Base-by-base conservation (phyloP, 441 rosid species). In the Brassica hybrid region DNA sequence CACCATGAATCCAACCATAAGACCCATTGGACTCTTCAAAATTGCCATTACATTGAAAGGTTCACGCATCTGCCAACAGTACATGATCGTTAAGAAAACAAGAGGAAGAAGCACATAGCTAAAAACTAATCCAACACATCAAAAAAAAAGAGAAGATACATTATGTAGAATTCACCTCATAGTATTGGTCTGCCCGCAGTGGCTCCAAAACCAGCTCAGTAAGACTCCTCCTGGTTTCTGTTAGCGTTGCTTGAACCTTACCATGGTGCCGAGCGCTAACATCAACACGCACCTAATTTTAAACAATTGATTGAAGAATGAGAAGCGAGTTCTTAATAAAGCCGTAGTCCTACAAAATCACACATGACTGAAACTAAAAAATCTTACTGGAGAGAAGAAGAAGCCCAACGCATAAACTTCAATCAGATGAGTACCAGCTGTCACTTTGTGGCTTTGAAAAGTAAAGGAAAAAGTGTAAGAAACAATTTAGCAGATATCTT, bases 21-120 rank as follows among this genome's bases (percentile, higher is more conserved):
- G 90, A 81, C 98, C 99, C 98, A 96, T 96, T 48, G 98, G 99
- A 79, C 99, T 96, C 70, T 96, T 96, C 80, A 91, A 85, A 61
- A 96, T 38, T 32, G 95, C 83, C 97, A 96, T 88, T 75, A 91
- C 66, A 62, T 87, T 81, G 89, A 96, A 94, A 57, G 99, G 97
- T 78, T 96, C 99, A 70, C 98, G 87, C 59, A 91, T 23, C 99
- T 96, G 94, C 64, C 75, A 65, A 57, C 21, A 18, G 16, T 69
- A 76, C 56, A 76, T n/a, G 30, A 58, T 73, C 18, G n/a, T 80
- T 36, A 59, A 77, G 17, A n/a, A 48, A 65, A 17, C 67, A 76
- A 41, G 38, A 58, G 66, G 27, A 67, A 56, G 17, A 34, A 72
- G 66, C 59, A 18, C 21, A 75, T 25, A 78, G 34, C 65, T 57